A percentile compares a stretch with the other conserved stretches of the same genome.
phyloP scores from a whole-genome alignment of 768 basidiomycete genomes.

The Tulasnella sp. region DNA sequence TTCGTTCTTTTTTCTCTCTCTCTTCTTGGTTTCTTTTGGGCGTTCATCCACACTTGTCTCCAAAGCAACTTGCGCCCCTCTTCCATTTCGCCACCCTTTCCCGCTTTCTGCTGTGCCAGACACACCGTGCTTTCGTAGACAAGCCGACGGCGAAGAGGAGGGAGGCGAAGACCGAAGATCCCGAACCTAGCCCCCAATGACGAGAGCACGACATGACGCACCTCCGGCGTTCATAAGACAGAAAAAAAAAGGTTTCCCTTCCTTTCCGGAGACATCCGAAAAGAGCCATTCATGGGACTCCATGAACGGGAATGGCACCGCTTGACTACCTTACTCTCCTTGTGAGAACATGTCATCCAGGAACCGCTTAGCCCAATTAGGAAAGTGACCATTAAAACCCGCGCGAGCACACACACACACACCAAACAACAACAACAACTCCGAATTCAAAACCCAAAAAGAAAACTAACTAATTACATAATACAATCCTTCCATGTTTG shows the following conservation, averaged over 20 bases:
- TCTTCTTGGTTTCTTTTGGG: too few relatives aligned
- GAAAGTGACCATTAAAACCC: background rate
- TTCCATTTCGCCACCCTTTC: background rate
- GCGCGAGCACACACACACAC: background rate
- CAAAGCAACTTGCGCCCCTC: background rate
- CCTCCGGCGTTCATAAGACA: background rate
- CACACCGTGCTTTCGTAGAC: background rate
- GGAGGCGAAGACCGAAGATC: background rate
- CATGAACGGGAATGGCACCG: background rate
- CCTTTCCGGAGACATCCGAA: background rate
- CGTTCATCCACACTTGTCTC: background rate
- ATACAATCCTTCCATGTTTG: background rate
- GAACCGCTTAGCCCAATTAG: background rate
- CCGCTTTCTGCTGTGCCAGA: background rate
- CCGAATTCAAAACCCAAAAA: constrained; percentile 1
- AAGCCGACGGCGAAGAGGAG: background rate
- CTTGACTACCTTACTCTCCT: too few relatives aligned
- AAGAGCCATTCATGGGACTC: background rate
- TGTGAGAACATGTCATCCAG: background rate
- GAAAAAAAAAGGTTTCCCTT: background rate
- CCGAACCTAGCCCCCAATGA: background rate
- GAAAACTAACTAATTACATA: background rate
- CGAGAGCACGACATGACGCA: background rate
- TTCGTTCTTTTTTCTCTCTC: background rate
- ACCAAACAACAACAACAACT: too few relatives aligned